Conservation (phyloP, 2,329 filamentous ascomycete genomes). For the Botrytis pseudocinerea region DNA sequence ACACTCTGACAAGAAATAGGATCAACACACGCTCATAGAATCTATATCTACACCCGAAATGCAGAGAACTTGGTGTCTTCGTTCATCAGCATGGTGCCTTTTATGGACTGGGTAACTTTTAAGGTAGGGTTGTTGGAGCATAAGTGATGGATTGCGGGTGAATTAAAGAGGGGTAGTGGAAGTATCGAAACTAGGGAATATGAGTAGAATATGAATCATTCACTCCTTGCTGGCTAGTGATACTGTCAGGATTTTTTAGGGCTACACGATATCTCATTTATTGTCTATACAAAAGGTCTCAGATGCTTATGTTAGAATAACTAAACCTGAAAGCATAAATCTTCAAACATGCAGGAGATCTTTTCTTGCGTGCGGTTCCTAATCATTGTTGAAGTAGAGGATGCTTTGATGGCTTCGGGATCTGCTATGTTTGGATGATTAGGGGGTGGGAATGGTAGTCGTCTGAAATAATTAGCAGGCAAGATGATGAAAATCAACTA, state of each 20-base stretch:
- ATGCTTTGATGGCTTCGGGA: not conserved
- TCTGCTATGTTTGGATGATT: not conserved
- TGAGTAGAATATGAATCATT: not conserved
- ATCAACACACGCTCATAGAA: too few species aligned
- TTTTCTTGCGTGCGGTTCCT: not conserved
- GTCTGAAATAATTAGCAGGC: not conserved
- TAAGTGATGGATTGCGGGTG: not conserved
- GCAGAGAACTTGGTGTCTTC: not conserved
- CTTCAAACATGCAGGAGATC: too few species aligned
- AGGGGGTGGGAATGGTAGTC: not conserved
- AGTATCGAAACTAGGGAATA: not conserved
- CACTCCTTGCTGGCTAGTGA: not conserved
- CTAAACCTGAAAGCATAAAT: not conserved
- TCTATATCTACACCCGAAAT: not conserved
- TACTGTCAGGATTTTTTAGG: not conserved
- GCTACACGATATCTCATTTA: not conserved
- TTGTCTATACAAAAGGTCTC: too few species aligned
- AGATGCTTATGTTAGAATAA: not conserved
- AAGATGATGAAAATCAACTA: not conserved
- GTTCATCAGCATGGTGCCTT: not conserved
- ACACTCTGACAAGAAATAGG: too few species aligned
- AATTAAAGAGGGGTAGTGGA: not conserved
- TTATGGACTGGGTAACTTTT: not conserved
- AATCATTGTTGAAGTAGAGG: not conserved
- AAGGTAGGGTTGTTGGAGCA: rapidly evolving